Evolutionary conservation across 2,329 filamentous ascomycete genomes (phyloP).

Genomic region (Cladosporium sp.): DNA sequence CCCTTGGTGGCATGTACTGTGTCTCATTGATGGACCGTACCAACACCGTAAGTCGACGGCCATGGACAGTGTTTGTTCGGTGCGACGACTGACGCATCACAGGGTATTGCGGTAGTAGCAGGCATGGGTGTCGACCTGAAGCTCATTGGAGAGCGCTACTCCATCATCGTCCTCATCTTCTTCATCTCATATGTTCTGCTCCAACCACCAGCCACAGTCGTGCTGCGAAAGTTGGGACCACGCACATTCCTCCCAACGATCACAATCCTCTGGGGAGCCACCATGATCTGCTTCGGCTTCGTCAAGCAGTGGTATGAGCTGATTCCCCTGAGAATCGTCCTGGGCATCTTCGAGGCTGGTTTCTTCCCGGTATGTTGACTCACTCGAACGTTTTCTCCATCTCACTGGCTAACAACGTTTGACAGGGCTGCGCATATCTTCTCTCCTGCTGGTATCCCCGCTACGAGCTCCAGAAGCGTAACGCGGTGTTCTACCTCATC

Average conservation of each 20-base stretch:
- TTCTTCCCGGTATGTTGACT: constrained; percentile 40
- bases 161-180: constrained; percentile 62
- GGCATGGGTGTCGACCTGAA: constrained; percentile 33
- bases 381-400: too few relatives aligned
- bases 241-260: constrained; percentile 32
- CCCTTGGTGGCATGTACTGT: constrained; percentile 39
- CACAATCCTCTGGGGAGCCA: constrained; percentile 54
- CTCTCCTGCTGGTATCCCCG: constrained; percentile 57
- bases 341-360: constrained; percentile 58
- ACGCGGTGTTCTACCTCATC: constrained; percentile 48
- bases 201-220: constrained; percentile 66
- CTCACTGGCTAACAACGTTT: constrained; percentile 13
- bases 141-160: constrained; percentile 27
- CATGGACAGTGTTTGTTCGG: background rate
- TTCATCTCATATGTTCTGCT: constrained; percentile 70
- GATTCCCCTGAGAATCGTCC: constrained; percentile 53
- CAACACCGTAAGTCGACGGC: constrained; percentile 1
- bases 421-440: constrained; percentile 57
- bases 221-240: constrained; percentile 62
- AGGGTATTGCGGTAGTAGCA: constrained; percentile 32
- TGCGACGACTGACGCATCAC: constrained; percentile 18
- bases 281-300: constrained; percentile 65
- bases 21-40: constrained; percentile 34
- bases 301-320: constrained; percentile 50
- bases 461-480: constrained; percentile 37